Evolutionary conservation across 2,329 filamentous ascomycete genomes (phyloP).

Genomic region (Huntiella abstrusa): DNA sequence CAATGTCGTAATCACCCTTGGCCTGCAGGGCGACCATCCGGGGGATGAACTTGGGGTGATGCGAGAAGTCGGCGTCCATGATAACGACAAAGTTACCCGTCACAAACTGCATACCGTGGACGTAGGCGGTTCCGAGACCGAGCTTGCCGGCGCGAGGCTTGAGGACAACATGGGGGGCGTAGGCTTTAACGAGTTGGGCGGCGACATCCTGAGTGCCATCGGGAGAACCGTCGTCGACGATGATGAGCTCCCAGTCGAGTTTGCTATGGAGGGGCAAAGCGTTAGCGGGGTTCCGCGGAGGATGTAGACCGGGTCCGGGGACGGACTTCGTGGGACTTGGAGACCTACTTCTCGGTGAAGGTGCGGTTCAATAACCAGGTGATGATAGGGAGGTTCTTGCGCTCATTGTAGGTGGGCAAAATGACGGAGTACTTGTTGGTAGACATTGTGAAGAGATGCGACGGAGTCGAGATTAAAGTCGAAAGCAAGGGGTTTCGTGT

Average conservation of each 20-base stretch:
- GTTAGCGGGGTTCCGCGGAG: not conserved
- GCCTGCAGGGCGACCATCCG: slow-evolving; percentile 75
- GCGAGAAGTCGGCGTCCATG: slow-evolving; percentile 99
- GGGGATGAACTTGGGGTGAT: slow-evolving; percentile 98
- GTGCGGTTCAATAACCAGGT: slow-evolving; percentile 84
- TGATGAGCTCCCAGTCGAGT: slow-evolving; percentile 91
- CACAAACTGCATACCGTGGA: slow-evolving; percentile 77
- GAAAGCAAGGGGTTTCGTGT: not conserved
- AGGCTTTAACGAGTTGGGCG: slow-evolving; percentile 73
- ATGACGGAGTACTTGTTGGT: slow-evolving; percentile 85
- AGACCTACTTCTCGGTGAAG: slow-evolving; percentile 61
- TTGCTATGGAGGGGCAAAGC: slow-evolving; percentile 35
- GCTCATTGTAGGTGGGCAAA: slow-evolving; percentile 96
- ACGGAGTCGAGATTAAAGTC: not conserved
- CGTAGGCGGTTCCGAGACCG: slow-evolving; percentile 90
- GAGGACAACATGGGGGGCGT: slow-evolving; percentile 61
- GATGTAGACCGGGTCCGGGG: not conserved
- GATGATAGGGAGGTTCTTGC: slow-evolving; percentile 89
- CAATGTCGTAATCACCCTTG: slow-evolving; percentile 71
- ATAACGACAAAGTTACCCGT: slow-evolving; percentile 95
- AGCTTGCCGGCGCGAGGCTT: slow-evolving; percentile 86
- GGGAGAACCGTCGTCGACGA: slow-evolving; percentile 94
- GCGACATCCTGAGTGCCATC: slow-evolving; percentile 88
- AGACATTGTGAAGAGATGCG: slow-evolving; percentile 24
- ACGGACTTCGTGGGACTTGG: slow-evolving; percentile 15